Base-by-base conservation (phyloP, 2,329 filamentous ascomycete genomes). In the Pseudogymnoascus sp. region DNA sequence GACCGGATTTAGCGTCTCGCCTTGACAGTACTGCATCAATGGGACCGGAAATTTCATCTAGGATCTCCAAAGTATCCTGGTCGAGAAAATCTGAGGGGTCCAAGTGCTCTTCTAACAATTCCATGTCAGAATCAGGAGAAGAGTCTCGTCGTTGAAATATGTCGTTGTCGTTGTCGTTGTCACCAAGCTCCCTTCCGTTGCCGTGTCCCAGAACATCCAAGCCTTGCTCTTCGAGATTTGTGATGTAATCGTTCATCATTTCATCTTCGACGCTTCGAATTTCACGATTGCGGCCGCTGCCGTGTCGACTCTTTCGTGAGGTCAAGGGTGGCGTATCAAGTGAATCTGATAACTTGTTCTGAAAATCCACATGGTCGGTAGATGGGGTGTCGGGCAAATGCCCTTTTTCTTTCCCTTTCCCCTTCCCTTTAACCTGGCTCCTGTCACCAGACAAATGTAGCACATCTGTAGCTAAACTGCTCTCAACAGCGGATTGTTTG, bases 31-130 rank as follows among this genome's bases (percentile, higher is more conserved):
- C 74, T 5, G 71, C 73, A 36, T 73, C 71, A 16, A 60, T 42
- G 5, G 36, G 70, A 68, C 68, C 72, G 72, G 31, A 75, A 70
- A 49, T 77, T 37, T 75, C 74, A 65, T 80, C 75, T 12, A 73
- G 73, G 37, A 77, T 79, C 23, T 80, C 80, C 2, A 82, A 70
- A 46, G 81, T 78, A 63, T 77, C 75, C 7, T 64, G 61, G 23
- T 66, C 64, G 59, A 71, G 70, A 34, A 16, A 34, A 21, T 56
- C 49, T 3, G 28, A 36, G 28, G 28, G 5, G 49, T 56, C n/a
- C 28, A 56, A 56, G 28, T 34, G 12, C 34, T 56, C 49, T 36
- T 36, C 49, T 5, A 56, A 34, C 49, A 56, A 21, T 56, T 56
- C 49, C 16, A 56, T 5, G 23, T 14, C 49, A 21, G 49, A 34